Evolutionary conservation across 2,329 filamentous ascomycete genomes (phyloP), one percentile per base, ranked within the genome.

Genomic region (Epichloe gansuensis): DNA sequence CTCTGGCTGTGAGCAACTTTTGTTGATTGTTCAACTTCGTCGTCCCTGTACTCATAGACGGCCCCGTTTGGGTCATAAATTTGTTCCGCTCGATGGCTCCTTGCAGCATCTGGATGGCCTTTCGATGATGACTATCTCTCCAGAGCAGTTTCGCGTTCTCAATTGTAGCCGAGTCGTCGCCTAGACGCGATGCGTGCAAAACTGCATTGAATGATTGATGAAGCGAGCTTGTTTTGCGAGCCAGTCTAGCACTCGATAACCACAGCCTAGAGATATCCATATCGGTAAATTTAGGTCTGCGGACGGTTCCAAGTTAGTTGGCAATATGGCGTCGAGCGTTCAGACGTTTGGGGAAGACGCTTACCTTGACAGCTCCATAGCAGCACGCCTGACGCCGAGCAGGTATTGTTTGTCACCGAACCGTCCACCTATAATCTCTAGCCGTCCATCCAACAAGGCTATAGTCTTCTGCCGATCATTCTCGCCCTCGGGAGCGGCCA

Each of bases 181-280:
- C 88, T 11, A 95, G 78, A 55, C 85, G 81, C 23, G 87, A 85
- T 11, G 94, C 93, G 68, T 93, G 89, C 2, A 97, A 76, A 25
- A 97, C 89, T 13, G 91, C 90, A 64, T 94, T 93, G 71, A 96
- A 95, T 1, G 93, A 94, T 60, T 91, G 90, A 52, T 89, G 85
- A 51, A 84, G 84, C 15, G 86, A 86, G 56, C 87, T 86, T 7
- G 86, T 81, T 69, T 97, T 96, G 54, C 93, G 81, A 17, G 91
- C 90, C 34, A 98, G 76, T 56, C 86, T 82, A 43, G 91, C 89
- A 59, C 85, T 95, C 2, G 83, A 82, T 2, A 97, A 73, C 91
- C 91, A 98, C 9, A 88, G 75, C 0, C 84, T 80, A 3, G 91
- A 91, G 57, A 94, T 82, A 57, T 95, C 87, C 2, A 81, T 72